Evolutionary conservation across 2,329 filamentous ascomycete genomes (phyloP).

Genomic region (Lachnellula occidentalis): DNA sequence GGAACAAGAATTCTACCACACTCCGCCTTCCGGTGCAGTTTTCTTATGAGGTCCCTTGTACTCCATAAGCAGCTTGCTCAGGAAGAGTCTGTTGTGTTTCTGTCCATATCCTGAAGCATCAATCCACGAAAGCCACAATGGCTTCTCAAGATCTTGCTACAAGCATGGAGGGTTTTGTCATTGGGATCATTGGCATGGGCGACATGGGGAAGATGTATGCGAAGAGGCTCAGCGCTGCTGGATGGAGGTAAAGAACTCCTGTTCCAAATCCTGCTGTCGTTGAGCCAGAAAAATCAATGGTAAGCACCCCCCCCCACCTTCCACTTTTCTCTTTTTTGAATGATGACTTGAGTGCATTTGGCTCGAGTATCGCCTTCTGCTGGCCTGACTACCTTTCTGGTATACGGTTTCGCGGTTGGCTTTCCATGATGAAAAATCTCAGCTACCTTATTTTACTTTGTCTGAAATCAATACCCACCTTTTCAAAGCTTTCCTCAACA

Average conservation of each 20-base stretch:
- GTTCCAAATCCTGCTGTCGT: slow-evolving; percentile 29
- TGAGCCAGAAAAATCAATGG: slow-evolving; percentile 24
- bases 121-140: slow-evolving; percentile 3
- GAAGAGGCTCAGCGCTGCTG: slow-evolving; percentile 77
- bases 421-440: slow-evolving; percentile 98
- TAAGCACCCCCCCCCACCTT: slow-evolving; percentile 29
- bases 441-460: slow-evolving; percentile 90
- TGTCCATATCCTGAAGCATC: slow-evolving; percentile 1
- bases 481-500: slow-evolving; percentile 2
- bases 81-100: neutral
- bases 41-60: neutral
- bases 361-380: slow-evolving; percentile 86
- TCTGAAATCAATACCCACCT: slow-evolving; percentile 59
- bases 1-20: neutral
- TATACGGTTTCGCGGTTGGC: slow-evolving; percentile 50
- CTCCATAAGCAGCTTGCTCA: neutral
- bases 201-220: slow-evolving; percentile 99
- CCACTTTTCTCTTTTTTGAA: slow-evolving; percentile 34
- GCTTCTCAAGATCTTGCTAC: slow-evolving; percentile 6
- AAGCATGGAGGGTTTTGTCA: slow-evolving; percentile 51
- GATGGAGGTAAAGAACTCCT: slow-evolving; percentile 75
- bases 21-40: neutral
- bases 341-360: slow-evolving; percentile 99
- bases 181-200: slow-evolving; percentile 98
- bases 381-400: slow-evolving; percentile 71